These are phyloP conservation scores for Acorus gramineus DNA, from an alignment of 106 monocot genomes.

Conservation along the genomic window DNA sequence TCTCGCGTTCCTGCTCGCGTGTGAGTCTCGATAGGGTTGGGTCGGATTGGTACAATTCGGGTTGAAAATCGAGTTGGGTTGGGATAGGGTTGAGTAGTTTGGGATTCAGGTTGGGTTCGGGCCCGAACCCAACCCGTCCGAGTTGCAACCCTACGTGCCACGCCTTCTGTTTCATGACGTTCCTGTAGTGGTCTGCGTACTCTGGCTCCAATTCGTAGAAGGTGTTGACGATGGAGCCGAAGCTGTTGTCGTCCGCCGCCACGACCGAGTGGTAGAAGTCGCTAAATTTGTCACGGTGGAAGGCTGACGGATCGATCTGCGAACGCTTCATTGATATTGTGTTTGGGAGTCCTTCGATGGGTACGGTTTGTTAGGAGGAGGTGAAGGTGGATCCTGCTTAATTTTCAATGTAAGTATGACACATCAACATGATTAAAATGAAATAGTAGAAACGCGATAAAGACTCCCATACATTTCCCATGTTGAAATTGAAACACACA, in stretches of 20 bases:
- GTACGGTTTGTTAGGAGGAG: slow-evolving; percentile 1
- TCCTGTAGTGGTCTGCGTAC: slow-evolving; percentile 9
- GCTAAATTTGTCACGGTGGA: neutral
- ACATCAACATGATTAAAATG: no score
- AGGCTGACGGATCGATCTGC: neutral
- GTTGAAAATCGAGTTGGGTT: no score
- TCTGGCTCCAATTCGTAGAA: slow-evolving; percentile 35
- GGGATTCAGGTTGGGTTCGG: no score
- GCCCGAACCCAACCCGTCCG: no score
- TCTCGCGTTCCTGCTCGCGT: slow-evolving; percentile 10
- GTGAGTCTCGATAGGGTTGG: neutral
- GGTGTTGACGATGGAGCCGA: slow-evolving; percentile 26
- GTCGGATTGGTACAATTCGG: no score
- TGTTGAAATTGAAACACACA: no score
- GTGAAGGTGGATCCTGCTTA: neutral
- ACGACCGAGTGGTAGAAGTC: neutral
- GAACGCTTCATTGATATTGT: slow-evolving; percentile 12
- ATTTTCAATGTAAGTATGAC: no score
- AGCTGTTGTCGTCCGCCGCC: no score
- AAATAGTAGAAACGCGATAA: no score
- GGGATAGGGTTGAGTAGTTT: no score
- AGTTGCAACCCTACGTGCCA: slow-evolving; percentile 45
- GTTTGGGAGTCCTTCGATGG: slow-evolving; percentile 25
- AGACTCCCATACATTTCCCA: no score
- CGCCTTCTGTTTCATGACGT: slow-evolving; percentile 2